Evolutionary conservation across 1,284 basidiomycete genomes (phyloP).

Genomic region (Blastosporella zonata): DNA sequence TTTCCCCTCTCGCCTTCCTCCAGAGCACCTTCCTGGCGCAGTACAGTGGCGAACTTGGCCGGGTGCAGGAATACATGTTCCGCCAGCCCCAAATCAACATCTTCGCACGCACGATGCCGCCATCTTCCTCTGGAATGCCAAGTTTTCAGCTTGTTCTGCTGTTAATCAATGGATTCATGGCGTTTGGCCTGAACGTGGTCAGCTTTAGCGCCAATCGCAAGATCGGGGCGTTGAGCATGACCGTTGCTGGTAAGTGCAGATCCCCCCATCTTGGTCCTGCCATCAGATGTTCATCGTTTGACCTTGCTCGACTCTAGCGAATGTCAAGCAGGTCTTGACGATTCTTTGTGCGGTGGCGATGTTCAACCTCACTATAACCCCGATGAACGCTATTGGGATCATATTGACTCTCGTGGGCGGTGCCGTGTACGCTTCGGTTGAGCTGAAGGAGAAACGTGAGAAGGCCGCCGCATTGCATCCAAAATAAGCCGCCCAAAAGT

Average conservation of each 20-base stretch:
- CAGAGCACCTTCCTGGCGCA: constrained; percentile 80
- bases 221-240: constrained; percentile 84
- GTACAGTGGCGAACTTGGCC: constrained; percentile 74
- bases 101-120: constrained; percentile 5
- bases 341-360: constrained; percentile 81
- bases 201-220: constrained; percentile 91
- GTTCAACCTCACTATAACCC: constrained; percentile 80
- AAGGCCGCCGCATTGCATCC: not conserved
- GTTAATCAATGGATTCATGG: constrained; percentile 77
- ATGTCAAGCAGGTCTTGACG: constrained; percentile 93
- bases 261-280: not conserved
- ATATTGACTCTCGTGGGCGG: constrained; percentile 80
- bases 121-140: constrained; percentile 17
- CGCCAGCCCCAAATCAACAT: constrained; percentile 23
- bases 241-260: constrained; percentile 68
- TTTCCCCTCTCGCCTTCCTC: constrained; percentile 87
- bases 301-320: constrained; percentile 44
- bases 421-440: constrained; percentile 78
- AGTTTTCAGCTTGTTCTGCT: constrained; percentile 48
- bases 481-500: too few relatives aligned
- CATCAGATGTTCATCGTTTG: not conserved
- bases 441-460: constrained; percentile 56
- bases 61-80: constrained; percentile 47
- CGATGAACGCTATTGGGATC: constrained; percentile 79
- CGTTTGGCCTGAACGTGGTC: constrained; percentile 89